These are phyloP conservation scores for Emmonsiellopsis sp. DNA, from an alignment of 2,329 filamentous ascomycete genomes.

Conservation along the genomic window DNA sequence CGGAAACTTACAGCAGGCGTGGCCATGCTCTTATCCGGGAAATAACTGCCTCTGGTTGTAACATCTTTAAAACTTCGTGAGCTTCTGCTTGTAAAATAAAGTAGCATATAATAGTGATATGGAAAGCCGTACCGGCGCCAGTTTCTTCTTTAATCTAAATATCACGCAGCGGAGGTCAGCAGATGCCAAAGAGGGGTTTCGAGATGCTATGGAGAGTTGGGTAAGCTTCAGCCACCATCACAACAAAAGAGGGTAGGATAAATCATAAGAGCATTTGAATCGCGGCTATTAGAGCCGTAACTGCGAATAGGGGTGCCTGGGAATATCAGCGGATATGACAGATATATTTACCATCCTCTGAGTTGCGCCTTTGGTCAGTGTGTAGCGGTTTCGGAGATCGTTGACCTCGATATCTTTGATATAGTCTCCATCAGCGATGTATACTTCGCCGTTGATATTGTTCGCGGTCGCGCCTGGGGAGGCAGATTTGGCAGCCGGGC, in stretches of 20 bases:
- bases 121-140: slow-evolving; percentile 89
- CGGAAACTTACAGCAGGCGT: slow-evolving; percentile 67
- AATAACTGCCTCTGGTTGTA: slow-evolving; percentile 93
- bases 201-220: slow-evolving; percentile 52
- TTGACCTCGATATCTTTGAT: slow-evolving; percentile 99
- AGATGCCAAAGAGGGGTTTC: slow-evolving; percentile 68
- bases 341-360: slow-evolving; percentile 98
- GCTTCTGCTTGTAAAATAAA: slow-evolving; percentile 46
- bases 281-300: slow-evolving; percentile 26
- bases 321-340: slow-evolving; percentile 60
- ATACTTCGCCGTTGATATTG: slow-evolving; percentile 76
- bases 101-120: slow-evolving; percentile 37
- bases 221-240: slow-evolving; percentile 60
- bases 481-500: slow-evolving; percentile 47
- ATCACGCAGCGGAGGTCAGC: slow-evolving; percentile 83
- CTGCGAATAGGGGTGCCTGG: slow-evolving; percentile 33
- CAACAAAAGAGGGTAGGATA: slow-evolving; percentile 21
- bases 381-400: slow-evolving; percentile 91
- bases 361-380: slow-evolving; percentile 90
- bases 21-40: slow-evolving; percentile 95
- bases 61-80: slow-evolving; percentile 76
- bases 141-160: slow-evolving; percentile 99
- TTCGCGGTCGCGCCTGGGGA: slow-evolving; percentile 40
- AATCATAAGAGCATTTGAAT: slow-evolving; percentile 4
- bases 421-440: slow-evolving; percentile 92